A percentile compares a stretch with the other conserved stretches of the same genome.
Evolutionary conservation across 306 rosid species (phyloP).

Genomic region (Cicer bijugum): DNA sequence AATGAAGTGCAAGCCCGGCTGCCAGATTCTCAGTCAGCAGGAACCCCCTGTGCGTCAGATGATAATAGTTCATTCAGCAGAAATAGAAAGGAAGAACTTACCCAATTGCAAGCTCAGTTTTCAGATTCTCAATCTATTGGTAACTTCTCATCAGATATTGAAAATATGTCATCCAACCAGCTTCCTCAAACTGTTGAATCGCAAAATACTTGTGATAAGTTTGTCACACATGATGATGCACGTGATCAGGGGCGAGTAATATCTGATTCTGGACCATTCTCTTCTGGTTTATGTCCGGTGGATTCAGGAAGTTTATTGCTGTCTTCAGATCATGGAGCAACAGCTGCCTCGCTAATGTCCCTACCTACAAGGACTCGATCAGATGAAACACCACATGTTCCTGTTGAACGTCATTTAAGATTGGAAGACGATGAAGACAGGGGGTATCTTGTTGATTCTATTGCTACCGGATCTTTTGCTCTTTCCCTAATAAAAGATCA

Average conservation of each 20-base stretch:
- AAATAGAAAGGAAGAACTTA: constrained; percentile 35
- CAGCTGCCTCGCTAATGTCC: constrained; percentile 39
- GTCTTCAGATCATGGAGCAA: constrained; percentile 49
- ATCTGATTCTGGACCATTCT: constrained; percentile 51
- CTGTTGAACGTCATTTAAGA: constrained; percentile 42
- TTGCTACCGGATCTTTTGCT: constrained; percentile 34
- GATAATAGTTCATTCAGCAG: constrained; percentile 42
- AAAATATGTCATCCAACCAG: constrained; percentile 46
- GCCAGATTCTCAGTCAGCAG: constrained; percentile 39
- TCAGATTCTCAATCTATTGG: constrained; percentile 45
- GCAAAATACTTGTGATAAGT: constrained; percentile 42
- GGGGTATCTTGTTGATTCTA: constrained; percentile 48
- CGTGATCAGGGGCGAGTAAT: constrained; percentile 47
- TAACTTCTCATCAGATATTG: constrained; percentile 49
- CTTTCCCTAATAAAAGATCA: constrained; percentile 50
- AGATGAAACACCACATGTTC: constrained; percentile 46
- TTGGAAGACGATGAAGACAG: constrained; percentile 47
- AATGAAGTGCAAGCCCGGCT: constrained; percentile 36
- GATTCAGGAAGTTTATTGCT: constrained; percentile 46
- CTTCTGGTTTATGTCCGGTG: constrained; percentile 48
- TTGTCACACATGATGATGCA: constrained; percentile 44
- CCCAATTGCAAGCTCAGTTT: constrained; percentile 39
- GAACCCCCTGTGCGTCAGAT: constrained; percentile 43
- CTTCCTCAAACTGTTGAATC: constrained; percentile 47
- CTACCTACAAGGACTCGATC: constrained; percentile 43